Base-by-base conservation (phyloP, 805 yeast species). In the Barnettozyma botsteinii region DNA sequence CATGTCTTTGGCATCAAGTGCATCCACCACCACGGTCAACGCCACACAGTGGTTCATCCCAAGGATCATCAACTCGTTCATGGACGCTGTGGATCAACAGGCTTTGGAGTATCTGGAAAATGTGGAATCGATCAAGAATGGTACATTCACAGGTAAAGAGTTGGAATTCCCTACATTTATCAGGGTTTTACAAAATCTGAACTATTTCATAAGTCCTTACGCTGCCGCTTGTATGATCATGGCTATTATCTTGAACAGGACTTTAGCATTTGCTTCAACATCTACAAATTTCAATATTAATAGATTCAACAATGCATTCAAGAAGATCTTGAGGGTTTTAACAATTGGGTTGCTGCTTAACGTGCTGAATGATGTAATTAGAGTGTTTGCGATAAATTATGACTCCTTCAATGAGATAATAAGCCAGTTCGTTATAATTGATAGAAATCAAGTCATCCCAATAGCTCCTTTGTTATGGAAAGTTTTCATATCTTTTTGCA, bases 401-500 rank as follows among this genome's bases (percentile, higher is more conserved):
- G 26, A 27, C 4, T 14, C 9, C 9, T 15, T 35, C 5, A 15
- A 27, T 18, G 25, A 14, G 9, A 8, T 21, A 15, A 12, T 38
- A 7, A 21, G 27, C 3, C 25, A 15, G 3, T 25, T 37, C 5
- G 7, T 27, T n/a, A 23, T 17, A 6, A 20, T 32, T 21, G 19
- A n/a, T 22, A n/a, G 10, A 4, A 5, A 8, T 17, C n/a, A 21
- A 18, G 19, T 22, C 7, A 27, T 31, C 7, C 7, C 19, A 7
- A 20, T 35, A 15, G 38, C 21, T 76, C 9, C 68, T 62, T 19
- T 67, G 72, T 48, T 70, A 70, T 51, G 79, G 85, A 77, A 77
- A 76, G 12, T 65, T 70, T 84, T 76, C 52, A 53, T 77, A 23
- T 60, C 76, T 2, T 63, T 79, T 41, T 81, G 89, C 55, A 55